Evolutionary conservation across 768 basidiomycete species (phyloP), one percentile per base, ranked within the genome.

Genomic region (Lactarius evosmus): DNA sequence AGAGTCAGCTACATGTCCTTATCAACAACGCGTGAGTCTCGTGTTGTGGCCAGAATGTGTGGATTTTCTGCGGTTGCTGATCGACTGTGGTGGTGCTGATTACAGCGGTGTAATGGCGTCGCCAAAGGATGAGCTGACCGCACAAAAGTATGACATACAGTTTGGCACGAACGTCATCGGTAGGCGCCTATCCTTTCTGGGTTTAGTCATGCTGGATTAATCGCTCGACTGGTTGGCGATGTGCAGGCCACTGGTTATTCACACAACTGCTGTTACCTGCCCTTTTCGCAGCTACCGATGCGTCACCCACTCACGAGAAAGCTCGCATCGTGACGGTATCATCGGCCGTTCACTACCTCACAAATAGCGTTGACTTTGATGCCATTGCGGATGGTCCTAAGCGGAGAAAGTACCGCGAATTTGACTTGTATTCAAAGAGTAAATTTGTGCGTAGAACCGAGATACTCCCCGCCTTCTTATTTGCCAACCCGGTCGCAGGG

Each of bases 81-180:
- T 49, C 6, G 25, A 49, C 12, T 2, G 25, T 1, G 41, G 7
- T 30, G n/a, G n/a, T 12, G 19, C 25, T 40, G 30, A 25, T 33
- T 50, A 22, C 16, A 85, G 83, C 2, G 85, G 83, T 0, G 76
- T 84, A 19, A 83, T 84, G 79, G 60, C 62, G 1, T 69, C 75
- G 4, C 78, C 80, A 0, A 61, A 77, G 0, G 77, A 79, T 19
- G 67, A 70, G 34, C 56, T 78, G 30, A 85, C 82, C 0, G 73
- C 65, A 17, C 77, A 82, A 27, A 82, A 82, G 6, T 84, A 81
- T 60, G 85, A 85, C 67, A 69, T 82, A 25, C 79, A 82, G 58
- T 86, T 84, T 60, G 84, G 82, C 14, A 82, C 80, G 2, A 85
- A 85, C 65, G 81, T 82, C 32, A 66, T 85, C 8, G 83, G 83